Base-by-base conservation (phyloP, 371 early-diverging fungal genomes). In the Phascolomyces articulosus region DNA sequence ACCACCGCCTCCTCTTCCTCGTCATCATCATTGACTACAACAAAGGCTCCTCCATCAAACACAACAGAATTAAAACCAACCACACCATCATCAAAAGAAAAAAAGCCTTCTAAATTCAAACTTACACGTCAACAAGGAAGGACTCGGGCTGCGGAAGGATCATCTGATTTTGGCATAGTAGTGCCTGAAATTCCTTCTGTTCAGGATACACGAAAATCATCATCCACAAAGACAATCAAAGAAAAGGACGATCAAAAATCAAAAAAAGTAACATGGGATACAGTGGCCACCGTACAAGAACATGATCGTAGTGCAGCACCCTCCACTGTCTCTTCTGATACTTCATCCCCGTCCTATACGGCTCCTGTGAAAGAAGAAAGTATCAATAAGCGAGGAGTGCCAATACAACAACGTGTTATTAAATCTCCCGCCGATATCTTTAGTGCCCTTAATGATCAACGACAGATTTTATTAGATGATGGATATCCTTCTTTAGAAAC, bases 391-490 rank as follows among this genome's bases (percentile, higher is more conserved):
- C 20, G 55, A n/a, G 40, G 44, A 11, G 48, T 40, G 7, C 26
- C 20, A 9, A 1, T 34, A 21, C 21, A 24, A 24, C 51, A 26
- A 28, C 41, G 48, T 9, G 63, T 23, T 2, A 70, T 74, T n/a
- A 44, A 64, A 31, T 67, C 78, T 6, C 75, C 81, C 16, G 68
- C 72, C 11, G 75, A 77, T 54, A 77, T 80, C 2, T 73, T 74
- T 34, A 62, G 63, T 7, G 40, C 67, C 0, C 58, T 73, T 7
- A 62, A 59, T 26, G 59, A 64, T n/a, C 70, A 67, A 10, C 71
- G 64, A n/a, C 44, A 48, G 20, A 24, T 56, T 13, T 51, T 58
- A 8, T 10, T 57, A 40, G 65, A 64, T 4, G 78, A 77, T 56
- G 74, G 65, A 0, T 78, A 75, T 40, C 78, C 81, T 7, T 64